These are phyloP conservation scores for Copromyces sp. DNA, from an alignment of 495 filamentous ascomycete species.

Conservation along the genomic window DNA sequence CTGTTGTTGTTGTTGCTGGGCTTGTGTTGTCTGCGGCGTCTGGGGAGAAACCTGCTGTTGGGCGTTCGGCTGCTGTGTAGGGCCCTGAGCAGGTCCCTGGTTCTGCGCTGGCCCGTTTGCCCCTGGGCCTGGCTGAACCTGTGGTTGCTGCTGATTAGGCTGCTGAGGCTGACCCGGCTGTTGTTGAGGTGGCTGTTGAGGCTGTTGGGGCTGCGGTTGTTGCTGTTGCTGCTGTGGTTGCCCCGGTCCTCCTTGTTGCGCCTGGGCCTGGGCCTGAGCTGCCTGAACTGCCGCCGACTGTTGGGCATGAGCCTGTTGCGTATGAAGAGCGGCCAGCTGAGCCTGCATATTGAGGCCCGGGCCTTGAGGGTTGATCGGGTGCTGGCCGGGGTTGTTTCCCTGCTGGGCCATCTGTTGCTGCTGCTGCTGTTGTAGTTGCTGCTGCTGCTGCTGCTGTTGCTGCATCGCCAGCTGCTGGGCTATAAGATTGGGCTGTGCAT, in stretches of 20 bases:
- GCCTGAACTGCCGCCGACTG: constrained; percentile 25
- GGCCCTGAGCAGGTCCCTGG: constrained; percentile 18
- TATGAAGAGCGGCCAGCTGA: constrained; percentile 22
- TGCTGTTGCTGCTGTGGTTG: constrained; percentile 36
- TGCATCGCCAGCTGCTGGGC: constrained; percentile 22
- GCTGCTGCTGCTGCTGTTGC: constrained; percentile 34
- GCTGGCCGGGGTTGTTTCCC: constrained; percentile 30
- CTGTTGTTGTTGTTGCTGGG: constrained; percentile 32
- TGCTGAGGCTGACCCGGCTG: constrained; percentile 27
- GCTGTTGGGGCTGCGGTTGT: constrained; percentile 21
- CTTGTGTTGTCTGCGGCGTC: constrained; percentile 38
- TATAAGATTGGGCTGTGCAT: constrained; percentile 7
- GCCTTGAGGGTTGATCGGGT: constrained; percentile 34
- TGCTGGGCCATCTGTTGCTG: constrained; percentile 35
- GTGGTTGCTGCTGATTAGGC: constrained; percentile 41
- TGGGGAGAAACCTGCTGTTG: constrained; percentile 34
- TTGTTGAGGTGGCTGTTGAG: constrained; percentile 18
- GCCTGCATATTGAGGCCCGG: constrained; percentile 20
- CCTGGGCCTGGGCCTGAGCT: constrained; percentile 28
- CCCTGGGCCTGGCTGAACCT: constrained; percentile 25
- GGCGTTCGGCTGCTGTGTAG: constrained; percentile 28
- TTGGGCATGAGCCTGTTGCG: constrained; percentile 20
- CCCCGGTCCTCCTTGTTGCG: constrained; percentile 36
- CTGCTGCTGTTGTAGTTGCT: constrained; percentile 44
- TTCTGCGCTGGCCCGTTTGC: constrained; percentile 21